phyloP scores from a whole-genome alignment of 31 red algal species.

The Odonthalia washingtoniensis region DNA sequence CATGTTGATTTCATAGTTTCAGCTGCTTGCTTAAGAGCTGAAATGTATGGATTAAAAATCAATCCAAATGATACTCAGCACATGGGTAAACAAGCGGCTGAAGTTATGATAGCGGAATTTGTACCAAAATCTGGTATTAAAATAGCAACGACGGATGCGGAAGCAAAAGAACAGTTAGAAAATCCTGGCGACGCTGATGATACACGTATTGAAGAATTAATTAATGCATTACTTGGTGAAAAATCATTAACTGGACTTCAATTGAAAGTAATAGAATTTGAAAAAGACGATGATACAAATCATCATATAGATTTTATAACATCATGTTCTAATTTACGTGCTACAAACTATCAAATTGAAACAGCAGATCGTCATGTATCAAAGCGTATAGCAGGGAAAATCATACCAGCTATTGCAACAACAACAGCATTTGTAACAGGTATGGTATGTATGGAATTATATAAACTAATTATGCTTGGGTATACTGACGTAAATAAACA shows the following conservation, averaged over 20 bases:
- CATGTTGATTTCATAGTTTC: slow-evolving; percentile 90
- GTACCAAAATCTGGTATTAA: slow-evolving; percentile 84
- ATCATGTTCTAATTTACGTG: slow-evolving; percentile 91
- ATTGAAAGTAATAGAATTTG: slow-evolving; percentile 92
- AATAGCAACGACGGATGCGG: slow-evolving; percentile 96
- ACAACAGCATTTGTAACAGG: slow-evolving; percentile 96
- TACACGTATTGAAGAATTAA: slow-evolving; percentile 74
- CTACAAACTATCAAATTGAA: slow-evolving; percentile 92
- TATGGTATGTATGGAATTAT: slow-evolving; percentile 91
- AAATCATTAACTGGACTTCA: slow-evolving; percentile 73
- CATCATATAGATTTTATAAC: slow-evolving; percentile 99
- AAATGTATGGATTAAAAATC: slow-evolving; percentile 81
- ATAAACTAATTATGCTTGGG: slow-evolving; percentile 90
- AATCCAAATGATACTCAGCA: slow-evolving; percentile 44
- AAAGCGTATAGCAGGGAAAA: slow-evolving; percentile 96
- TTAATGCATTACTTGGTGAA: slow-evolving; percentile 46
- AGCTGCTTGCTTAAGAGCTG: slow-evolving; percentile 85
- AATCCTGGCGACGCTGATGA: slow-evolving; percentile 81
- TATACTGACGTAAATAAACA: slow-evolving; percentile 62
- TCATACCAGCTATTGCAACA: slow-evolving; percentile 98
- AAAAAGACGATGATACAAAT: slow-evolving; percentile 93
- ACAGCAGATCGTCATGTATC: slow-evolving; percentile 89
- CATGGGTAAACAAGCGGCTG: slow-evolving; percentile 52
- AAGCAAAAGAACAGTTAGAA: slow-evolving; percentile 76
- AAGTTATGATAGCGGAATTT: slow-evolving; percentile 91